Evolutionary conservation across 352 stramenopile genomes (phyloP), one percentile per base, ranked within the genome.

Genomic region (Phytophthora quininea): DNA sequence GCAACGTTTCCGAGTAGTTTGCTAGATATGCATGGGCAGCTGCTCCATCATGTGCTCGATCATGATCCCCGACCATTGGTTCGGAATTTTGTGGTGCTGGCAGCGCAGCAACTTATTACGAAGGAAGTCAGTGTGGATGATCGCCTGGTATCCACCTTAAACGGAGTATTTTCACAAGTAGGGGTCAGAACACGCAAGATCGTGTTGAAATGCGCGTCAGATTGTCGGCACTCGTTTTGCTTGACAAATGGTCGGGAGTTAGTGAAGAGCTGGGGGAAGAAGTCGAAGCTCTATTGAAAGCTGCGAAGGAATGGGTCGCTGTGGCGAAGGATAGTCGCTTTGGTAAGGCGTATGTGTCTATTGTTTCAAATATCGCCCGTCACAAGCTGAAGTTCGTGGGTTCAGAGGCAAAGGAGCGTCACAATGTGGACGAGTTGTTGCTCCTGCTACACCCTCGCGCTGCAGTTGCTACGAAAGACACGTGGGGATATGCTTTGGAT

Each of bases 81-180:
- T 19, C 65, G 52, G 24, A 77, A 80, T 59, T 80, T 80, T 56
- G 47, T 53, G 15, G 15, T 83, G 19, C 37, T 83, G n/a, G 50
- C 54, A 24, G 57, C 75, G 10, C 69, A 80, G 27, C 61, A 74
- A 47, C 60, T 83, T 9, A 38, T 80, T 43, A 14, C 10, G 32
- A 33, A 29, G 10, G 10, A 15, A 46, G 53, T 24, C 19, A 24
- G 0, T 14, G 58, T 69, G 1, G 64, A 76, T 48, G 51, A 51
- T 3, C 35, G 61, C 27, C 50, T 79, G 9, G 45, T 35, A 30
- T 42, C 12, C 29, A 10, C 71, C 0, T 29, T 82, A n/a, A 62
- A 73, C 64, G 62, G 63, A 24, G n/a, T 78, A 14, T 76, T 75
- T 51, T 62, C 61, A 27, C 38, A 54, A 3, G 9, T 67, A 8